Evolutionary conservation across 352 stramenopile genomes (phyloP).

Genomic region (Thalassiosira sp.): DNA sequence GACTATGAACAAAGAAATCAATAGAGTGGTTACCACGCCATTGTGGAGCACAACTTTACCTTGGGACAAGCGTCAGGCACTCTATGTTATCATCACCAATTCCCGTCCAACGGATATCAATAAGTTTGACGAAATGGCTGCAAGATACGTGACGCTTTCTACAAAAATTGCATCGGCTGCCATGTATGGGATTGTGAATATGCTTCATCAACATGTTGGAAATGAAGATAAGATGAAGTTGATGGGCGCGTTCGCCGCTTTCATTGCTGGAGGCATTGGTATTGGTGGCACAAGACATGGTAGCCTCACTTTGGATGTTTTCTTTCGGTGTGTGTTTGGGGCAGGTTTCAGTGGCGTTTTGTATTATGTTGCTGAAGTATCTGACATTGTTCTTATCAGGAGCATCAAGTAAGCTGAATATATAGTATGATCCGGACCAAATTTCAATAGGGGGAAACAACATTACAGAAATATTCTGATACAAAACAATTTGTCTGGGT

Average conservation of each 20-base stretch:
- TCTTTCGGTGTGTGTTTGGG: constrained; percentile 44
- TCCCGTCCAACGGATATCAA: constrained; percentile 42
- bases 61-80: constrained; percentile 39
- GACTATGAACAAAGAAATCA: constrained; percentile 49
- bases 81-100: constrained; percentile 45
- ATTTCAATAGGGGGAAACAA: no score
- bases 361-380: constrained; percentile 41
- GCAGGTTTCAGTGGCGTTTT: constrained; percentile 45
- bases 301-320: constrained; percentile 25
- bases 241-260: constrained; percentile 21
- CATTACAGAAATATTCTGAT: no score
- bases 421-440: no score
- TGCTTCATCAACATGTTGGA: constrained; percentile 37
- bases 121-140: constrained; percentile 46
- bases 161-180: constrained; percentile 33
- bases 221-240: constrained; percentile 40
- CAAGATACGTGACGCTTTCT: constrained; percentile 37
- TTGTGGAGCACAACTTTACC: constrained; percentile 44
- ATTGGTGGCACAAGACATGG: constrained; percentile 41
- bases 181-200: constrained; percentile 25
- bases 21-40: constrained; percentile 33
- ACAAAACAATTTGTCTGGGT: no score
- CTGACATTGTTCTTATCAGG: constrained; percentile 44
- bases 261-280: constrained; percentile 41
- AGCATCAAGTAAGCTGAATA: constrained; percentile 33